Percentiles rank a stretch among this genome's conserved stretches.
Evolutionary conservation across 495 filamentous ascomycete genomes (phyloP).

Genomic region (Neurospora cerealis): DNA sequence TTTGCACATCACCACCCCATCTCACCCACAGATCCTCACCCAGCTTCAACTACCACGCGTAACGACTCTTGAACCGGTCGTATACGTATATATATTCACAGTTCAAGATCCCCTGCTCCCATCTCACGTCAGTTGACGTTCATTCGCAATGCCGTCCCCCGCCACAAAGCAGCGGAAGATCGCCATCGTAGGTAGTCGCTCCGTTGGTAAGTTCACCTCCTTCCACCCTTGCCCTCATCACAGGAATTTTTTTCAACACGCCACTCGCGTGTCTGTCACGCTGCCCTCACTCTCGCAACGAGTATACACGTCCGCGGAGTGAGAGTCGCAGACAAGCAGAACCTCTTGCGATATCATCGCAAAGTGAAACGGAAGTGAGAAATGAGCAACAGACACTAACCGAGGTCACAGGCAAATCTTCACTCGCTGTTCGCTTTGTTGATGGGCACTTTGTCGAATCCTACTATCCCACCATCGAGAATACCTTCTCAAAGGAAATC

Average conservation of each 20-base stretch:
- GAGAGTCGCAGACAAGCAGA: not conserved
- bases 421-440: slow-evolving; percentile 93
- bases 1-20: not conserved
- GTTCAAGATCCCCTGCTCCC: not conserved
- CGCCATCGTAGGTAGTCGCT: slow-evolving; percentile 93
- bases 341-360: not conserved
- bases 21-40: not conserved
- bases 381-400: not conserved
- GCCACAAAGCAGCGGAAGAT: slow-evolving; percentile 94
- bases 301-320: not conserved
- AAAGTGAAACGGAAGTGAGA: not conserved
- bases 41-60: not conserved
- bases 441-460: slow-evolving; percentile 97
- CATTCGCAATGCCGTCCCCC: slow-evolving; percentile 50
- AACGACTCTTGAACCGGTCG: not conserved
- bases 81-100: not conserved
- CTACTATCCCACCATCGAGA: slow-evolving; percentile 99
- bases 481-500: slow-evolving; percentile 94
- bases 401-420: slow-evolving; percentile 71
- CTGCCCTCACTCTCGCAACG: not conserved
- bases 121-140: not conserved
- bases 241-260: not conserved
- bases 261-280: not conserved
- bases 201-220: slow-evolving; percentile 63
- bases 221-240: slow-evolving; percentile 1